These are phyloP conservation scores for Didymella lethalis DNA, from an alignment of 2,329 filamentous ascomycete species.

Conservation along the genomic window DNA sequence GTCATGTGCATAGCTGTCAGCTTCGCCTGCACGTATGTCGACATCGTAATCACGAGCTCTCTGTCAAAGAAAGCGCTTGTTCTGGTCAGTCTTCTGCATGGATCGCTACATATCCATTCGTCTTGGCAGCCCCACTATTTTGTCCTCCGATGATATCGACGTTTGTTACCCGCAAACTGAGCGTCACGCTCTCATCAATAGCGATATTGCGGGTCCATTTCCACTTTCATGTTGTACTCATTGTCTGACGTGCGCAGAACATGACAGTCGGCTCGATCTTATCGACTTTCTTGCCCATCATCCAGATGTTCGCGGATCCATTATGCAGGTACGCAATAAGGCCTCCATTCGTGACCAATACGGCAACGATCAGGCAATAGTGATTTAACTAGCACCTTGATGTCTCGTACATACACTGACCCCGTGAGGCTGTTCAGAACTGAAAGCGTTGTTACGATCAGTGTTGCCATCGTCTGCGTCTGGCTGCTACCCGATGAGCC, in stretches of 20 bases:
- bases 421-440: slow-evolving; percentile 30
- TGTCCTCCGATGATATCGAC: slow-evolving; percentile 32
- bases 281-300: slow-evolving; percentile 37
- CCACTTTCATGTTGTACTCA: not conserved
- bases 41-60: not conserved
- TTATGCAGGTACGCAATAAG: slow-evolving; percentile 33
- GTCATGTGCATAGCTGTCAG: slow-evolving; percentile 39
- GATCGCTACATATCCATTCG: slow-evolving; percentile 38
- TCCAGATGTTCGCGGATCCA: slow-evolving; percentile 33
- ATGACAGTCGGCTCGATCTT: slow-evolving; percentile 30
- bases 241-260: slow-evolving; percentile 7
- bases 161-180: slow-evolving; percentile 37
- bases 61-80: slow-evolving; percentile 35
- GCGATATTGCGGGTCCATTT: not conserved
- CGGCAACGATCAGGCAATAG: slow-evolving; percentile 26
- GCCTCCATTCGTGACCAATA: slow-evolving; percentile 18
- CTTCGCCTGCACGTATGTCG: slow-evolving; percentile 32
- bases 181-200: not conserved
- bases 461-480: slow-evolving; percentile 44
- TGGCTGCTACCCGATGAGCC: slow-evolving; percentile 51
- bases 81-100: slow-evolving; percentile 38
- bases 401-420: not conserved
- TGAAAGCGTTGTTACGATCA: slow-evolving; percentile 37
- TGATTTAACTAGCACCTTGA: not conserved
- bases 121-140: slow-evolving; percentile 31